A percentile compares a stretch with the other conserved stretches of the same genome.
Evolutionary conservation across 345 rosid species (phyloP).

Genomic region (Jatropha curcas): DNA sequence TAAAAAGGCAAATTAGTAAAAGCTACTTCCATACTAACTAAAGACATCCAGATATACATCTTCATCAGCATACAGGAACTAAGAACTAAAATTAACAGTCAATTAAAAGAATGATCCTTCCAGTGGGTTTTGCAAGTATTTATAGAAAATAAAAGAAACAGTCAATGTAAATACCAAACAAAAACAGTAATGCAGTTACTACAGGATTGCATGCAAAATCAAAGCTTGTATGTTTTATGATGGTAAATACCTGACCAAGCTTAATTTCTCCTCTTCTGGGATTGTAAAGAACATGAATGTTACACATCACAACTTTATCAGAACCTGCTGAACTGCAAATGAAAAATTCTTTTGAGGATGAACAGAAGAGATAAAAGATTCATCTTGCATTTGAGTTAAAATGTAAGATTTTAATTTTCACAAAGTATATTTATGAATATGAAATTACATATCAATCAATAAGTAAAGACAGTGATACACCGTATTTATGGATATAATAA

Average conservation of each 20-base stretch:
- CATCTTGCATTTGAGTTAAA: neutral
- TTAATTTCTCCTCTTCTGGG: conserved; percentile 95
- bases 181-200: neutral
- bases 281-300: conserved; percentile 93
- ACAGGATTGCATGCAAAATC: neutral
- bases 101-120: neutral
- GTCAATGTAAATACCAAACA: neutral
- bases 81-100: neutral
- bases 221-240: neutral
- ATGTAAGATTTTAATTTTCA: neutral
- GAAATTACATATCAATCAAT: neutral
- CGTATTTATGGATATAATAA: neutral
- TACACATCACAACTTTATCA: conserved; percentile 69
- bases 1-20: conserved; percentile 17
- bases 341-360: conserved; percentile 9
- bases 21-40: neutral
- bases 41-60: neutral
- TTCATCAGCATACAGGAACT: neutral
- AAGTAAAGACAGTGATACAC: neutral
- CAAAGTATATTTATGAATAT: neutral
- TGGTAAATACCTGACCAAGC: conserved; percentile 77
- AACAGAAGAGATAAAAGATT: neutral
- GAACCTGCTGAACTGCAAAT: conserved; percentile 51
- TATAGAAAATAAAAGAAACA: neutral
- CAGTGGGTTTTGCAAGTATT: neutral